Evolutionary conservation across 345 rosid genomes (phyloP), one percentile per base, ranked within the genome.

Genomic region (Brassica napus): DNA sequence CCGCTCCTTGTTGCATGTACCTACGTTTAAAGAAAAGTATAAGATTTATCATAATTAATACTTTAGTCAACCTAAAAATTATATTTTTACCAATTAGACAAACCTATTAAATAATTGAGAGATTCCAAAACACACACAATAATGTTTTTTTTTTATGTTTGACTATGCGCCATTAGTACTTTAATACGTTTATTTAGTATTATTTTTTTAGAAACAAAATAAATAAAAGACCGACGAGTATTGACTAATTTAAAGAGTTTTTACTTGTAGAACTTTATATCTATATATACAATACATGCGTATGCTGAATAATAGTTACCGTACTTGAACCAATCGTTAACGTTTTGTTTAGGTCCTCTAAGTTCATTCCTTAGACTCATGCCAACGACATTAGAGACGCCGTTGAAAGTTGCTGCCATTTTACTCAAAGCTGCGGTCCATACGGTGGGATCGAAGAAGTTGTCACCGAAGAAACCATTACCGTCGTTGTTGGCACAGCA

Each of bases 351-450:
- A 31, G 89, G 82, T 39, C 99, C 99, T 54, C 99, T 87, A 30
- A 93, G 97, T 76, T 95, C 99, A 64, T 95, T 95, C 77, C 99
- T 91, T 76, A 95, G 71, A 87, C 99, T 90, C 94, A 95, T 90
- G 77, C 94, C 99, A 63, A 95, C 80, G 3, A 91, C 97, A 60
- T 92, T 87, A 24, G 87, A 4, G 24, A 84, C 87, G 42, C 90
- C 93, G 0, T 83, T 75, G 65, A 95, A 93, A 7, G 90, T 70
- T 21, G 85, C 80, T 3, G 99, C 99, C 89, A 95, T 88, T 58
- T 77, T 82, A 11, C 88, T 83, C 23, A 93, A 82, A 35, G 94
- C 97, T 1, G 75, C 66, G 80, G 89, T 72, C 99, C 99, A 96
- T 6, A 35, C 68, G 55, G 86, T 88, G 3, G 99, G 98, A 54